These are phyloP conservation scores for Phellopilus nigrolimitatus DNA, from an alignment of 1,284 basidiomycete genomes.

Conservation along the genomic window DNA sequence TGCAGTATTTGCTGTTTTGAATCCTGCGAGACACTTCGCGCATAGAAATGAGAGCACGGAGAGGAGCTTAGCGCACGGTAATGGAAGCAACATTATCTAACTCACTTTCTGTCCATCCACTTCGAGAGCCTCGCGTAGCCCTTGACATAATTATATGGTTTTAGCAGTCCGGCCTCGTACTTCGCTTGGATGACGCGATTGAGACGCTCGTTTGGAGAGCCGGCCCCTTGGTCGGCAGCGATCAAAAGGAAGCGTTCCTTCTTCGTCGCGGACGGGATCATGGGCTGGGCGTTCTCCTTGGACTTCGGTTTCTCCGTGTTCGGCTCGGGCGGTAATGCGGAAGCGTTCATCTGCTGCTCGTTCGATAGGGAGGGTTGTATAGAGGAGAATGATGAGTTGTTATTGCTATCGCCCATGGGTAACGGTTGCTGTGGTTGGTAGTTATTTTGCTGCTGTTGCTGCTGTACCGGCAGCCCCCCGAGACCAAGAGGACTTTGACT, in stretches of 20 bases:
- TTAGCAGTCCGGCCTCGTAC: constrained; percentile 92
- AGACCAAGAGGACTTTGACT: not conserved
- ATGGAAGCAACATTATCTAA: constrained; percentile 13
- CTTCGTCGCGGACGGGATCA: constrained; percentile 67
- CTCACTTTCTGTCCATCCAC: constrained; percentile 93
- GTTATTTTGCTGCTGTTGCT: constrained; percentile 20
- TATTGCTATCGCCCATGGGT: constrained; percentile 20
- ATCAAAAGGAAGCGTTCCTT: constrained; percentile 89
- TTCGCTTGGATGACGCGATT: constrained; percentile 93
- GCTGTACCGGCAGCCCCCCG: constrained; percentile 4
- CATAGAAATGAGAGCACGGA: not conserved
- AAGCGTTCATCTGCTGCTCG: constrained; percentile 16
- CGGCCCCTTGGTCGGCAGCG: constrained; percentile 92
- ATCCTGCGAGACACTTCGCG: constrained; percentile 73
- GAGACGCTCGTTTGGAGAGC: constrained; percentile 86
- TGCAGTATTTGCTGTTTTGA: constrained; percentile 88
- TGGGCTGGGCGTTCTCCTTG: constrained; percentile 30
- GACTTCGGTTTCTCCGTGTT: constrained; percentile 19
- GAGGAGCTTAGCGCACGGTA: not conserved
- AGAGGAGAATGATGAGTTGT: constrained; percentile 20
- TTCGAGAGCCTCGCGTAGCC: constrained; percentile 84
- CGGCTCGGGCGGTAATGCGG: constrained; percentile 23
- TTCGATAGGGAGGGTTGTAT: constrained; percentile 18
- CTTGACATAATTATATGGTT: constrained; percentile 96
- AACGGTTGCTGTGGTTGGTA: constrained; percentile 19